Percentiles rank a stretch among this genome's conserved stretches.
Evolutionary conservation across 2,329 filamentous ascomycete genomes (phyloP).

Genomic region (Corinectria fuckeliana): DNA sequence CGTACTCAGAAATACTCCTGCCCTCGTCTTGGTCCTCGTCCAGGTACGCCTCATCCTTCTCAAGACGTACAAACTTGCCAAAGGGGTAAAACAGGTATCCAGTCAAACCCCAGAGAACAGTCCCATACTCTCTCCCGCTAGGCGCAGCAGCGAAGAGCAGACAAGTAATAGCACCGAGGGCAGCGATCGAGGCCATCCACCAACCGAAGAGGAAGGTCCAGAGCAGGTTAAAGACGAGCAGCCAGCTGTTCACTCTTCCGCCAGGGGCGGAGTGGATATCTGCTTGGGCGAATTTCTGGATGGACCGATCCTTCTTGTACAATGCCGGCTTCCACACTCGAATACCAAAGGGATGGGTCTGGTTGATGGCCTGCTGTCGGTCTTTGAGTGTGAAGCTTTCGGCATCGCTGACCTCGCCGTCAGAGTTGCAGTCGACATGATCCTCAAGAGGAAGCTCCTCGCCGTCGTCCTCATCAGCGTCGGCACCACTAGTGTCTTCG

Average conservation of each 20-base stretch:
- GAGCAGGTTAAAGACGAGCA: constrained; percentile 85
- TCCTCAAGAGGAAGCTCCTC: constrained; percentile 53
- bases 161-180: constrained; percentile 77
- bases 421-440: constrained; percentile 67
- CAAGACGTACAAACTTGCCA: constrained; percentile 91
- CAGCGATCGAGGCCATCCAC: constrained; percentile 86
- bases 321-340: constrained; percentile 98
- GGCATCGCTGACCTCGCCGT: constrained; percentile 81
- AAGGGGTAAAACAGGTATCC: constrained; percentile 95
- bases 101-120: constrained; percentile 81
- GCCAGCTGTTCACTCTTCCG: constrained; percentile 81
- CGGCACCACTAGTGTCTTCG: constrained; percentile 33
- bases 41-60: constrained; percentile 91
- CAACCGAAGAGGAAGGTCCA: constrained; percentile 95
- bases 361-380: constrained; percentile 95
- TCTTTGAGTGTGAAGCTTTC: constrained; percentile 99
- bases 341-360: constrained; percentile 98
- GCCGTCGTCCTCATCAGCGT: constrained; percentile 42
- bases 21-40: constrained; percentile 96
- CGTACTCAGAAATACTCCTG: constrained; percentile 96
- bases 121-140: constrained; percentile 85
- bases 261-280: constrained; percentile 97
- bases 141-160: constrained; percentile 79
- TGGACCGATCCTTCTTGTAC: constrained; percentile 97
- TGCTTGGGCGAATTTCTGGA: constrained; percentile 93